Base-by-base conservation (phyloP, 2,329 filamentous ascomycete genomes). In the Ceratocystis cubensis region DNA sequence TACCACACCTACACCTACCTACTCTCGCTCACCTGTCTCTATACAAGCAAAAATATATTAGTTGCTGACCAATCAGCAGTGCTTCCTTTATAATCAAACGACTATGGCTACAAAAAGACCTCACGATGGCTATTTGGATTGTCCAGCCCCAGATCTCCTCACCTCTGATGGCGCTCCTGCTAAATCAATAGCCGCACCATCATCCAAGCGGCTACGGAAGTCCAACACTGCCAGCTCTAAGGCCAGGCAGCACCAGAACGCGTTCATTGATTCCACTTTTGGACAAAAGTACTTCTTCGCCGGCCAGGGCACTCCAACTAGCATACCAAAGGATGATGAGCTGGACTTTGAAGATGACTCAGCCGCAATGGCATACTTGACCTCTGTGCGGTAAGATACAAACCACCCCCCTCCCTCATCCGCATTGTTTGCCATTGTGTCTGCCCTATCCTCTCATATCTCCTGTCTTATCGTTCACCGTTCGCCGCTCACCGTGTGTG, bases 221-320 rank as follows among this genome's bases (percentile, higher is more conserved):
- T 22, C 37, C 5, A 50, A 20, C 68, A 74, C 66, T 75, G 75
- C 68, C 74, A 76, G 63, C 75, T 77, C 66, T 74, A 78, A 69
- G 75, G 77, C 70, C 75, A 77, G 66, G 3, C 75, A 77, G 64
- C 75, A 78, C 65, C 75, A 78, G 67, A 76, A 78, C 69, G 76
- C 77, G 3, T 75, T 76, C 62, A 79, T 85, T 67, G 82, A 90
- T 73, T 81, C 84, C 8, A 82, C 84, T 1, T 89, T 85, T 74
- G 88, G 88, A 50, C 88, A 90, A 75, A 83, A 85, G 74, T 84
- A 84, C 71, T 87, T 87, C 56, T 88, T 91, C 71, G 85, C 87
- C 5, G 81, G 81, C n/a, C 75, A 84, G 15, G 81, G 84, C 59
- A 78, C 81, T 68, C 70, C 74, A n/a, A 75, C 77, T 2, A 78